Conservation (phyloP, 371 early-diverging fungal genomes). For the Chytridium lagenaria region DNA sequence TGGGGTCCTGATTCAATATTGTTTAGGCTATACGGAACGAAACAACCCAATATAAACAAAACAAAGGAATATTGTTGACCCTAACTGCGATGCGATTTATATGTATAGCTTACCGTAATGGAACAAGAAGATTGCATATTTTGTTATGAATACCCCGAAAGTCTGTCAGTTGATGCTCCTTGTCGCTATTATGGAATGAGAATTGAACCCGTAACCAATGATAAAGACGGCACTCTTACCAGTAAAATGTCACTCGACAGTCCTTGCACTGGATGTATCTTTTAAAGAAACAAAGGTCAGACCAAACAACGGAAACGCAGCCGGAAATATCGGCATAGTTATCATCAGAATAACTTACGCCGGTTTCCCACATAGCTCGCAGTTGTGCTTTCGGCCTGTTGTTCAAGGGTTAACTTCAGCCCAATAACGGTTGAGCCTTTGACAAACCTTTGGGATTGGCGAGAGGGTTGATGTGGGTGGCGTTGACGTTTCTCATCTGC, state of each 20-base stretch:
- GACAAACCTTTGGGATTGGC: conserved; percentile 54
- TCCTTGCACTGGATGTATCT: conserved; percentile 56
- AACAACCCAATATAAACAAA: background rate
- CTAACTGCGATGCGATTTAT: background rate
- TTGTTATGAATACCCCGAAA: conserved; percentile 53
- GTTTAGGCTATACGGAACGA: no score
- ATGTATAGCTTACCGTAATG: conserved; percentile 40
- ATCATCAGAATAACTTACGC: conserved; percentile 38
- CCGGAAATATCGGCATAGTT: background rate
- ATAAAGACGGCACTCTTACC: conserved; percentile 40
- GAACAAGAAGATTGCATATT: conserved; percentile 51
- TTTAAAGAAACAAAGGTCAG: background rate
- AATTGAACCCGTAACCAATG: background rate
- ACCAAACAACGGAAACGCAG: background rate
- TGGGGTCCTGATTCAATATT: conserved; percentile 54
- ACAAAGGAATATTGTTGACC: background rate
- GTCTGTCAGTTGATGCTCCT: conserved; percentile 54
- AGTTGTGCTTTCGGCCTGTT: conserved; percentile 46
- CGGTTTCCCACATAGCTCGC: conserved; percentile 59
- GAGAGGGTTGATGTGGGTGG: conserved; percentile 52
- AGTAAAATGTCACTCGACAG: conserved; percentile 58
- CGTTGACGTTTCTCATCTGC: conserved; percentile 2
- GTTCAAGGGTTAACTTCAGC: no score
- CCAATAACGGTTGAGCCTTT: background rate
- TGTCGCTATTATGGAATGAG: conserved; percentile 40